phyloP scores from a whole-genome alignment of 2,329 filamentous ascomycete species.

The Phyllosticta citribraziliensis region DNA sequence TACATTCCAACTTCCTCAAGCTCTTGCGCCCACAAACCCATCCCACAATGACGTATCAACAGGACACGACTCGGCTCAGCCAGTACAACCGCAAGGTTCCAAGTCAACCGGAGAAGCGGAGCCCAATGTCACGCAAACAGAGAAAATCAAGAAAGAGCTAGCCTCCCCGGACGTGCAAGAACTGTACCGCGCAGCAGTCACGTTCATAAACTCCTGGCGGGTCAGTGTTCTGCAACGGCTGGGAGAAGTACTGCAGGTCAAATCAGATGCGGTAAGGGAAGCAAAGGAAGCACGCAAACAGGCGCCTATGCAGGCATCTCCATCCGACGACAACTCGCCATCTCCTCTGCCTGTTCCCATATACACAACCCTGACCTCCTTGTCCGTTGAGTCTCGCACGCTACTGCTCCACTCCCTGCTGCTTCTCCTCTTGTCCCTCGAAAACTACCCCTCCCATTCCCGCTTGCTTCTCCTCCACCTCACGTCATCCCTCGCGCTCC shows the following conservation, averaged over 20 bases:
- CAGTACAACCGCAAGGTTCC: constrained; percentile 14
- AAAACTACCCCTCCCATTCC: constrained; percentile 67
- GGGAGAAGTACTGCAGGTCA: constrained; percentile 48
- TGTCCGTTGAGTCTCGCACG: constrained; percentile 52
- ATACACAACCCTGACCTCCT: constrained; percentile 40
- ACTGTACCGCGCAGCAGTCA: constrained; percentile 58
- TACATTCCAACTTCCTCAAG: constrained; percentile 18
- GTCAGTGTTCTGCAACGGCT: constrained; percentile 58
- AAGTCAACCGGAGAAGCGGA: constrained; percentile 15
- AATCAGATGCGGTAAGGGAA: constrained; percentile 16
- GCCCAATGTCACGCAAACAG: constrained; percentile 21
- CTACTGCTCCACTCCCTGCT: constrained; percentile 64
- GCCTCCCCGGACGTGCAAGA: constrained; percentile 47
- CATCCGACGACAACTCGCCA: constrained; percentile 32
- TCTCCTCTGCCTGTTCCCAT: constrained; percentile 24
- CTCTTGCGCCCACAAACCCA: background rate
- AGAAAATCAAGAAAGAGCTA: constrained; percentile 35
- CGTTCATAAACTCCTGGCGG: constrained; percentile 74
- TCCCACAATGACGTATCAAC: background rate
- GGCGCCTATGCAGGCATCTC: constrained; percentile 30
- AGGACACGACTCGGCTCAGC: constrained; percentile 16
- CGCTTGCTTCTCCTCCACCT: constrained; percentile 61
- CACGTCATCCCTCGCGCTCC: constrained; percentile 60
- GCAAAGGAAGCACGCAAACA: constrained; percentile 20
- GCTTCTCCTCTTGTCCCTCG: constrained; percentile 62